These are phyloP conservation scores for Verticillium nubilum DNA, from an alignment of 2,329 filamentous ascomycete genomes.

Conservation along the genomic window DNA sequence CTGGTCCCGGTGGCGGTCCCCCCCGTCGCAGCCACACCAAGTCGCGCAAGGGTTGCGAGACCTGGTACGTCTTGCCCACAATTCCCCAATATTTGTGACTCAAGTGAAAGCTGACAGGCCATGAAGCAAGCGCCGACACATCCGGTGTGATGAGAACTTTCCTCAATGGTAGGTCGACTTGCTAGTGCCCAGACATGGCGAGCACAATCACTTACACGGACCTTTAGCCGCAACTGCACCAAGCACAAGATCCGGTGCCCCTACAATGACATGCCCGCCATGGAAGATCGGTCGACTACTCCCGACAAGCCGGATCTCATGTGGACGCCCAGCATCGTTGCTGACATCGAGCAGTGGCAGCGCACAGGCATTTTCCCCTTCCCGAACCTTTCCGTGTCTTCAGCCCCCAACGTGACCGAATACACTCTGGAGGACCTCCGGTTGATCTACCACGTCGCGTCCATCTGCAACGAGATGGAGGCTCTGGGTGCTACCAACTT, in stretches of 20 bases:
- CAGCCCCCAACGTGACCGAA: constrained; percentile 65
- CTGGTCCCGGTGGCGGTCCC: constrained; percentile 90
- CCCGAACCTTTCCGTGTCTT: constrained; percentile 71
- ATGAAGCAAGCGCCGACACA: constrained; percentile 79
- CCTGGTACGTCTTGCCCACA: constrained; percentile 56
- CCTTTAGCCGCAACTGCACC: constrained; percentile 83
- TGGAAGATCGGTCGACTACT: constrained; percentile 55
- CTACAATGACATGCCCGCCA: constrained; percentile 81
- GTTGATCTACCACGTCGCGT: constrained; percentile 84
- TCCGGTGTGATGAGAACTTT: constrained; percentile 95
- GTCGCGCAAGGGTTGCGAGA: constrained; percentile 96
- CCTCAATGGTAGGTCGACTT: constrained; percentile 75
- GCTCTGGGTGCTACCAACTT: constrained; percentile 73
- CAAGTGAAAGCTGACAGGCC: constrained; percentile 11
- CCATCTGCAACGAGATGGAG: constrained; percentile 78
- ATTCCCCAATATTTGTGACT: background rate
- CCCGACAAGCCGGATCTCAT: constrained; percentile 66
- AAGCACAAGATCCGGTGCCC: constrained; percentile 99
- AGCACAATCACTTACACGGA: constrained; percentile 14
- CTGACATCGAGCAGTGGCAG: constrained; percentile 76
- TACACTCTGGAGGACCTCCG: constrained; percentile 76
- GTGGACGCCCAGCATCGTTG: constrained; percentile 82
- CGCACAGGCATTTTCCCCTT: constrained; percentile 82
- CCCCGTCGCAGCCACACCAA: constrained; percentile 93
- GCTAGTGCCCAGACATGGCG: background rate